Evolutionary conservation across 345 rosid species (phyloP).

Genomic region (Conringia planisiliqua): DNA sequence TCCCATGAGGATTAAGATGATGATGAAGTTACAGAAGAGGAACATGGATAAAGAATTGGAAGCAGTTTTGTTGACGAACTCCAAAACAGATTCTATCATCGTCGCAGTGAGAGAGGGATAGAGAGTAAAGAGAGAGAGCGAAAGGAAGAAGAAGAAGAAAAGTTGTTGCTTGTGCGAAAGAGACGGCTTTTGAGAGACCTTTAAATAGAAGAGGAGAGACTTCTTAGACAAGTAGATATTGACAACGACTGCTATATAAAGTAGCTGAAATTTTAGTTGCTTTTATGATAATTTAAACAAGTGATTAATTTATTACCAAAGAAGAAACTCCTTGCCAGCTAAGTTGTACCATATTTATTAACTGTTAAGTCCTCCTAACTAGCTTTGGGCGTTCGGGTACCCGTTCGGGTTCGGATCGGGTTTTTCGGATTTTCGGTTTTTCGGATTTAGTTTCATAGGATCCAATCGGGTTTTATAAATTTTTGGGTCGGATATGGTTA

Average conservation of each 20-base stretch:
- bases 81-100: constrained; percentile 28
- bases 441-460: too few relatives aligned
- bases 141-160: background rate
- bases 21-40: constrained; percentile 32
- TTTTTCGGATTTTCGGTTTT: too few relatives aligned
- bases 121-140: too few relatives aligned
- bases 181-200: background rate
- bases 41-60: constrained; percentile 27
- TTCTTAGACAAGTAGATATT: constrained; percentile 19
- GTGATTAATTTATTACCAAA: background rate
- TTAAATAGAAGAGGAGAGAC: constrained; percentile 20
- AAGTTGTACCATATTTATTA: too few relatives aligned
- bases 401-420: too few relatives aligned
- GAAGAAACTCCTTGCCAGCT: constrained; percentile 24
- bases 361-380: too few relatives aligned
- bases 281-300: background rate
- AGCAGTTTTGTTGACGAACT: constrained; percentile 23
- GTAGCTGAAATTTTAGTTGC: background rate
- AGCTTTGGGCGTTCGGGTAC: too few relatives aligned
- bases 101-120: constrained; percentile 4
- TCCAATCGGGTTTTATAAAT: too few relatives aligned
- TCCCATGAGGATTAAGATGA: constrained; percentile 30
- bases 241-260: constrained; percentile 19
- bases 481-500: too few relatives aligned
- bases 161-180: background rate